Evolutionary conservation across 2,329 filamentous ascomycete species (phyloP).

Genomic region (Xylariaceae sp.): DNA sequence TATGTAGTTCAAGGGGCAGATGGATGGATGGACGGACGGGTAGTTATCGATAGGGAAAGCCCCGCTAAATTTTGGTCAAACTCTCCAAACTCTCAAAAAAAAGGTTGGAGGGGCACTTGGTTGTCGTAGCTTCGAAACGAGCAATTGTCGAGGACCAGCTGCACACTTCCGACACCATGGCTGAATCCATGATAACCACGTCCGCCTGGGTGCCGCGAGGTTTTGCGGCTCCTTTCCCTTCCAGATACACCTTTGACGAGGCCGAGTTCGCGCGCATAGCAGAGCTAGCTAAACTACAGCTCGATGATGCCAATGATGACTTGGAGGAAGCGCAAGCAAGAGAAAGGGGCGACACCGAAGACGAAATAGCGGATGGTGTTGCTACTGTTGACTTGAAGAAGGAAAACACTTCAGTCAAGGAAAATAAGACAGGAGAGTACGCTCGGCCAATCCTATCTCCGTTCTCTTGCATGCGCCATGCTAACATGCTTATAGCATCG

Average conservation of each 20-base stretch:
- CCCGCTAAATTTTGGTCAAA: slow-evolving; percentile 38
- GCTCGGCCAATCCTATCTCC: slow-evolving; percentile 1
- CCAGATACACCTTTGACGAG: slow-evolving; percentile 78
- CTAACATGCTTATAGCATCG: slow-evolving; percentile 47
- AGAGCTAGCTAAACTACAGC: slow-evolving; percentile 75
- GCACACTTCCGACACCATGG: slow-evolving; percentile 45
- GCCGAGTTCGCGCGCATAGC: slow-evolving; percentile 78
- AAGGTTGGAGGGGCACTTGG: slow-evolving; percentile 38
- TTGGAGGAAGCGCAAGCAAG: slow-evolving; percentile 72
- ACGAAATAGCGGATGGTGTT: not conserved
- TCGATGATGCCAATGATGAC: slow-evolving; percentile 91
- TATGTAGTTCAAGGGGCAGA: not conserved
- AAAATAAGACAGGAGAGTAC: slow-evolving; percentile 35
- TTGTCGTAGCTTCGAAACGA: slow-evolving; percentile 1
- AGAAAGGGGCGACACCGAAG: slow-evolving; percentile 34
- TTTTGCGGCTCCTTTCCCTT: slow-evolving; percentile 76
- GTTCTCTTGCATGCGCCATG: not conserved
- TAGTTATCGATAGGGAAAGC: slow-evolving; percentile 33
- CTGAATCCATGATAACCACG: slow-evolving; percentile 75
- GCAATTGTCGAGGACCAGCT: not conserved
- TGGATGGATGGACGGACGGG: no score
- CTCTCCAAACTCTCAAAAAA: slow-evolving; percentile 24
- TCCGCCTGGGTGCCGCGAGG: slow-evolving; percentile 79
- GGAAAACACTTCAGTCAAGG: slow-evolving; percentile 3
- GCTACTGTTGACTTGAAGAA: slow-evolving; percentile 4